Evolutionary conservation across 2,329 filamentous ascomycete species (phyloP).

Genomic region (Curvularia sp.): DNA sequence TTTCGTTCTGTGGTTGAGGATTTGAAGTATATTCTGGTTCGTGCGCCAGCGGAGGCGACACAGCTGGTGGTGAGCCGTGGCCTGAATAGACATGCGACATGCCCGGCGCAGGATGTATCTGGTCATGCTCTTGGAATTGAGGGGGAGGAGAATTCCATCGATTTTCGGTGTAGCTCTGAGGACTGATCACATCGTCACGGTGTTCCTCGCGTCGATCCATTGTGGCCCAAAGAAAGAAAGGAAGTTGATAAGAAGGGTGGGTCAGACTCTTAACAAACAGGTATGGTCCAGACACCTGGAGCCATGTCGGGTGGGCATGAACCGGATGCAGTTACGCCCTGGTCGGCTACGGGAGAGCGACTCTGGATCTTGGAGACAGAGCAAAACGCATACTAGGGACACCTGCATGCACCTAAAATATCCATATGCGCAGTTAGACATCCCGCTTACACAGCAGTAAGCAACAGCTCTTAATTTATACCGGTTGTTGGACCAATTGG

Average conservation of each 20-base stretch:
- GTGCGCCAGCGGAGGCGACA: conserved; percentile 27
- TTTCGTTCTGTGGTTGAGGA: conserved; percentile 12
- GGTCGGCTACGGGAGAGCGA: conserved; percentile 10
- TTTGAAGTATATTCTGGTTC: conserved; percentile 24
- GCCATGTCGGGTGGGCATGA: conserved; percentile 15
- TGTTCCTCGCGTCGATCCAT: conserved; percentile 29
- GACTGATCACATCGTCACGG: conserved; percentile 23
- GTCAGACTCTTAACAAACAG: conserved; percentile 18
- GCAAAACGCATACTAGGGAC: conserved; percentile 20
- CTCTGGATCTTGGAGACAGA: conserved; percentile 17
- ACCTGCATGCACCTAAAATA: conserved; percentile 18
- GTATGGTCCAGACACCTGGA: conserved; percentile 2
- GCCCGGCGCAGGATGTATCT: conserved; percentile 21
- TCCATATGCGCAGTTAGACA: conserved; percentile 14
- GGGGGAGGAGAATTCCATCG: conserved; percentile 35
- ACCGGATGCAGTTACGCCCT: conserved; percentile 22
- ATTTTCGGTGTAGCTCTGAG: conserved; percentile 20
- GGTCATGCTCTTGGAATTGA: conserved; percentile 31
- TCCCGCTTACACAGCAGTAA: conserved; percentile 25
- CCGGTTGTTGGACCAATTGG: conserved; percentile 21
- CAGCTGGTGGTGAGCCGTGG: conserved; percentile 25
- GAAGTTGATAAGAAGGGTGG: conserved; percentile 12
- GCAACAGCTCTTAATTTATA: conserved; percentile 21
- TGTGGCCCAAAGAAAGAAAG: conserved; percentile 12
- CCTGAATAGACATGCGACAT: conserved; percentile 15